These are phyloP conservation scores for Teratosphaeria viscida DNA, from an alignment of 2,329 filamentous ascomycete genomes.

Conservation along the genomic window DNA sequence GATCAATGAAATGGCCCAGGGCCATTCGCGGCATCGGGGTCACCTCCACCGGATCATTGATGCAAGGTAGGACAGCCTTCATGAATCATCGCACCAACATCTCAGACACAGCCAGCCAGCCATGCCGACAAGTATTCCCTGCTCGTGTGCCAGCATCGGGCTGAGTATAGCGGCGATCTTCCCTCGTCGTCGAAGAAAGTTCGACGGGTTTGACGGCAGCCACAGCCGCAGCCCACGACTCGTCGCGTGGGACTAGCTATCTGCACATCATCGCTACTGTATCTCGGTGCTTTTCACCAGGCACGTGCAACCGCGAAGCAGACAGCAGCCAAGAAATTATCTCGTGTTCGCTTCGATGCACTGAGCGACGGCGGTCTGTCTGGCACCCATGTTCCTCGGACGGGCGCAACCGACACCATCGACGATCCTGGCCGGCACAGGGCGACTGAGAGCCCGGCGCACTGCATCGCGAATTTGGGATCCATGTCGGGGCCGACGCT, in stretches of 20 bases:
- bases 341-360: background rate
- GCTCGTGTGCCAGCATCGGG: background rate
- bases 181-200: background rate
- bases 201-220: background rate
- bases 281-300: background rate
- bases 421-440: background rate
- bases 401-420: background rate
- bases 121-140: too few relatives aligned
- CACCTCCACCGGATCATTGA: too few relatives aligned
- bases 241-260: background rate
- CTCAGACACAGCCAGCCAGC: too few relatives aligned
- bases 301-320: background rate
- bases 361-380: background rate
- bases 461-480: background rate
- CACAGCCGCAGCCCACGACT: background rate
- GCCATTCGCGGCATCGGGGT: too few relatives aligned
- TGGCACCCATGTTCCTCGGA: background rate
- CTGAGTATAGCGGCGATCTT: background rate
- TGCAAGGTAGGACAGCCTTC: too few relatives aligned
- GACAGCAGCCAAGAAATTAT: background rate
- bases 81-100: too few relatives aligned
- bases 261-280: background rate
- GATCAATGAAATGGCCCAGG: too few relatives aligned
- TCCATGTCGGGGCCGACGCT: background rate
- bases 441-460: background rate